These are phyloP conservation scores for Nakazawaea wyomingensis DNA, from an alignment of 805 yeast genomes.

Conservation along the genomic window DNA sequence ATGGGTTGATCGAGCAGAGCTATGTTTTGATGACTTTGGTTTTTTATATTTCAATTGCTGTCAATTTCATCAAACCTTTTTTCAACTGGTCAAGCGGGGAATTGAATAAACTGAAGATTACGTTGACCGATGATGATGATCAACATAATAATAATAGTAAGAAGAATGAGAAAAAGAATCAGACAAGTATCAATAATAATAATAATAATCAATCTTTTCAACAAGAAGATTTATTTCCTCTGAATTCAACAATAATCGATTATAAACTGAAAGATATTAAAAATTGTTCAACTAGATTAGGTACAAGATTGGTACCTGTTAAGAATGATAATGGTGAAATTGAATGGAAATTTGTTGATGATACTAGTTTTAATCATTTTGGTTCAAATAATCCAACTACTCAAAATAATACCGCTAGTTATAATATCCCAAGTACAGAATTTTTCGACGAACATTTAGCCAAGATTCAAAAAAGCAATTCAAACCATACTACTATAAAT, in stretches of 20 bases:
- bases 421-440: slow-evolving; percentile 13
- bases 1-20: slow-evolving; percentile 1
- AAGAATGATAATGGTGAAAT: slow-evolving; percentile 50
- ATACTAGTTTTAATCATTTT: slow-evolving; percentile 3
- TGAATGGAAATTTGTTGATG: slow-evolving; percentile 50
- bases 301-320: slow-evolving; percentile 46
- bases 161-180: background rate
- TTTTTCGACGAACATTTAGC: slow-evolving; percentile 6
- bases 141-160: background rate
- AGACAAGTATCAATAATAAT: background rate
- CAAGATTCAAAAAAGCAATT: background rate
- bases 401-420: slow-evolving; percentile 14
- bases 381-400: background rate
- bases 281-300: slow-evolving; percentile 44
- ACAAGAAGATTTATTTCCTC: slow-evolving; percentile 4
- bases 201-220: too few relatives aligned
- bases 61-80: background rate
- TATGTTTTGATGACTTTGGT: background rate
- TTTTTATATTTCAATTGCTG: background rate
- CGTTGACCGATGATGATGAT: too few relatives aligned
- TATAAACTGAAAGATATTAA: slow-evolving; percentile 14
- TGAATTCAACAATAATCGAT: background rate
- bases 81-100: background rate
- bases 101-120: too few relatives aligned
- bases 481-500: background rate